Evolutionary conservation across 345 rosid genomes (phyloP), one percentile per base, ranked within the genome.

Genomic region (Populus alba): DNA sequence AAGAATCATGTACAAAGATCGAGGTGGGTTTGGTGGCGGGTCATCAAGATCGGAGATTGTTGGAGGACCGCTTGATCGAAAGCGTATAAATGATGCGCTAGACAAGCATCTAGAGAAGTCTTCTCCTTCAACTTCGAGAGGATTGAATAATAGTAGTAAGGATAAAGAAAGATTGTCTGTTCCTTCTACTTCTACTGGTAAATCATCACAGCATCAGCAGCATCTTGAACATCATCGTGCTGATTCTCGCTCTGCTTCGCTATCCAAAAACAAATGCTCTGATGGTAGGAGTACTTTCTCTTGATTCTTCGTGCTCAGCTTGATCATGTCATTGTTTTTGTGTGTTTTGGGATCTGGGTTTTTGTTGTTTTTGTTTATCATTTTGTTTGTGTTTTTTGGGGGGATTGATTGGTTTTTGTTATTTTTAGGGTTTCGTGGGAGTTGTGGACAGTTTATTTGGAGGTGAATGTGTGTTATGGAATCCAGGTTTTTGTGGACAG

Each of bases 31-130:
- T 68, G 94, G 91, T 27, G 87, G 89, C 39, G 94, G 90, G 51
- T 84, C 93, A 1, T 94, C 94, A 85, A 90, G 88, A 86, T 84
- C 95, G 86, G 96, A 93, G 88, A 80, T 92, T 68, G 89, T 90
- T n/a, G 87, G 88, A 38, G 95, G 92, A 62, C 83, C 86, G 68
- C 77, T 87, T 69, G 98, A 95, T 88, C 95, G 97, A 38, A 90
- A 89, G 85, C 91, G 97, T 77, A 91, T 95, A 84, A 93, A 90
- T 61, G 96, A 93, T 81, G 97, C 93, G 68, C 88, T 95, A 77
- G 98, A 95, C 79, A 93, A 91, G 85, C 98, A 95, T 72, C 87
- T 95, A 1, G 94, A 91, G 89, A 95, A 93, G 89, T 87, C 95
- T 7, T 93, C 98, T 35, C 94, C 97, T 62, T 92, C 97, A 23